A percentile compares a stretch with the other conserved stretches of the same genome.
Evolutionary conservation across 2,329 filamentous ascomycete species (phyloP).

Genomic region (Fusarium napiforme): DNA sequence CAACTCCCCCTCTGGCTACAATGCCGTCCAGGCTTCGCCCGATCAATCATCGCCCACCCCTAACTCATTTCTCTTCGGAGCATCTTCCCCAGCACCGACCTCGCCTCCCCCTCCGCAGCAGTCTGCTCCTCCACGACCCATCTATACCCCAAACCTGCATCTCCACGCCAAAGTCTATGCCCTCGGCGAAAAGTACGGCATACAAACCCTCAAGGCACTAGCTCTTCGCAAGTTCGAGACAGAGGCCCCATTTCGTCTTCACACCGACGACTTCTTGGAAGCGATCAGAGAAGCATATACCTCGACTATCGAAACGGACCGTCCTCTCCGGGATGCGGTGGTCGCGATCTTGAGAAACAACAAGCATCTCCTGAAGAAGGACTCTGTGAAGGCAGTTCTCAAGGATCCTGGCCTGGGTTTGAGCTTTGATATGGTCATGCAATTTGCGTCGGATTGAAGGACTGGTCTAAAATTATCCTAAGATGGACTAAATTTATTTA

Average conservation of each 20-base stretch:
- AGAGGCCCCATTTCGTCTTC: accelerated
- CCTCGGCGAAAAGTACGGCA: background rate
- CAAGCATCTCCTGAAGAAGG: accelerated
- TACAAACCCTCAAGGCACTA: accelerated
- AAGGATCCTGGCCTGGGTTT: accelerated
- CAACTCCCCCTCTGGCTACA: accelerated
- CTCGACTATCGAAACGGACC: background rate
- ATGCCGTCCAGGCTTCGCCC: accelerated
- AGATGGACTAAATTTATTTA: accelerated
- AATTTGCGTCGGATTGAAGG: background rate
- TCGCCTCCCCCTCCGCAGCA: accelerated
- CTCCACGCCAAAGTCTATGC: background rate
- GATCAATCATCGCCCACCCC: background rate
- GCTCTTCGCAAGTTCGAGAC: accelerated
- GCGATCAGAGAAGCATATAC: background rate
- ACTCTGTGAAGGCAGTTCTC: accelerated
- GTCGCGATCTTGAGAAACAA: accelerated
- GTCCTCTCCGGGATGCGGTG: background rate
- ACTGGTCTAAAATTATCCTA: accelerated
- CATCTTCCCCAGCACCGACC: background rate
- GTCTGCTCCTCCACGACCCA: accelerated
- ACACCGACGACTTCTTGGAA: background rate
- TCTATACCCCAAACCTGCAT: accelerated
- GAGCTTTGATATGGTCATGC: background rate
- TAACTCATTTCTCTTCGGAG: no score